Conservation (phyloP, 129 eudicot genomes). For the Flaveria trinervia region DNA sequence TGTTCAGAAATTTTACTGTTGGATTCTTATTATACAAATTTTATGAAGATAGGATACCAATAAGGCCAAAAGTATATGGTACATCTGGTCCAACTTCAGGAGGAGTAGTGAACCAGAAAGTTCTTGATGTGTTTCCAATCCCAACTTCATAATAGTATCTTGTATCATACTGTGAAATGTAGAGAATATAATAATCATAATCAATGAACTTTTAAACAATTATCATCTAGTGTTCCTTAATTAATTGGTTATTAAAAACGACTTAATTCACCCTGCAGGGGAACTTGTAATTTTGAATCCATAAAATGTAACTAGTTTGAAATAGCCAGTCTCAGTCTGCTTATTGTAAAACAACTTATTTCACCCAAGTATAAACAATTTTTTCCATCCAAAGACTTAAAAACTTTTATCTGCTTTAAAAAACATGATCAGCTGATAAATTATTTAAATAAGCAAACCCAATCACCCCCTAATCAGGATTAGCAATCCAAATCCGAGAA, state of each 20-base stretch:
- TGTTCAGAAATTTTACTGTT: not conserved
- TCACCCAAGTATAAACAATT: not conserved
- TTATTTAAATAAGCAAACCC: not conserved
- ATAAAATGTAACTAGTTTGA: not conserved
- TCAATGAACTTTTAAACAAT: not conserved
- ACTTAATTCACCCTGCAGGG: not conserved
- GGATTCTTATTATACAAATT: not conserved
- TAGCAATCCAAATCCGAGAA: not conserved
- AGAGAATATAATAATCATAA: not conserved
- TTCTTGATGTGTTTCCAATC: constrained; percentile 50
- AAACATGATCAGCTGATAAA: not conserved
- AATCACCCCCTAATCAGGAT: not conserved
- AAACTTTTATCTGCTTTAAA: not conserved
- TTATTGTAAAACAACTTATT: not conserved
- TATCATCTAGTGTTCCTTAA: not conserved
- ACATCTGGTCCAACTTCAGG: constrained; percentile 90
- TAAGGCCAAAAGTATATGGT: constrained; percentile 84
- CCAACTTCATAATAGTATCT: constrained; percentile 83
- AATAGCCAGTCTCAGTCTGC: not conserved
- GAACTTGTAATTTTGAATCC: not conserved
- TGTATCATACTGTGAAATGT: constrained; percentile 54
- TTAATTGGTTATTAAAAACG: not conserved
- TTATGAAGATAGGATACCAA: constrained; percentile 45
- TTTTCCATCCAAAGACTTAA: not conserved
- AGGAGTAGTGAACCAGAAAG: constrained; percentile 83